phyloP scores from a whole-genome alignment of 805 yeast genomes.

The Teunomyces atbi region DNA sequence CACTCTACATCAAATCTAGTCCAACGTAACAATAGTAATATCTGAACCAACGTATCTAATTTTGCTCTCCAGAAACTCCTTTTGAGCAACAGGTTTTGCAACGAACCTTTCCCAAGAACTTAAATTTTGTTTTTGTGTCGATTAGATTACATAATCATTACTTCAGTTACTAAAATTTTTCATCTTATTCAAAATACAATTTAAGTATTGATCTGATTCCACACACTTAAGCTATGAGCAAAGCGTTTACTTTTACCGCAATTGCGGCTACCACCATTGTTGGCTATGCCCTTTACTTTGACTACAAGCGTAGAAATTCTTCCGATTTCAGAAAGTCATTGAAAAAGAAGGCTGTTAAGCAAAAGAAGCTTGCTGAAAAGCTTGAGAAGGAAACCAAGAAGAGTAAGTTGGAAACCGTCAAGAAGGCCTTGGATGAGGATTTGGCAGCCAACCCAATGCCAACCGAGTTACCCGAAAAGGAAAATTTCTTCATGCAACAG shows the following conservation, averaged over 20 bases:
- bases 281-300: constrained; percentile 87
- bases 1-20: no score
- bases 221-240: constrained; percentile 23
- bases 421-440: constrained; percentile 60
- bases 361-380: constrained; percentile 55
- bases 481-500: constrained; percentile 75
- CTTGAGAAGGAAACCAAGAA: constrained; percentile 58
- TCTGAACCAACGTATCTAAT: no score
- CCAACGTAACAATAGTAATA: no score
- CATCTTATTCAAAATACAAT: not conserved
- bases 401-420: constrained; percentile 57
- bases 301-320: constrained; percentile 83
- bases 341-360: constrained; percentile 60
- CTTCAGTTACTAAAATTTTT: not conserved
- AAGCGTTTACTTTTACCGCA: constrained; percentile 32
- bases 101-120: not conserved
- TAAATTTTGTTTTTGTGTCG: not conserved
- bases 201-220: not conserved
- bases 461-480: constrained; percentile 62
- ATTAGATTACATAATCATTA: not conserved
- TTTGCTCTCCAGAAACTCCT: no score
- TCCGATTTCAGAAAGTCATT: constrained; percentile 78
- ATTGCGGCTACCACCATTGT: constrained; percentile 54
- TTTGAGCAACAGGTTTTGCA: no score
- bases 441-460: constrained; percentile 76